Base-by-base conservation (phyloP, 345 rosid species). In the Limnanthes douglasii region DNA sequence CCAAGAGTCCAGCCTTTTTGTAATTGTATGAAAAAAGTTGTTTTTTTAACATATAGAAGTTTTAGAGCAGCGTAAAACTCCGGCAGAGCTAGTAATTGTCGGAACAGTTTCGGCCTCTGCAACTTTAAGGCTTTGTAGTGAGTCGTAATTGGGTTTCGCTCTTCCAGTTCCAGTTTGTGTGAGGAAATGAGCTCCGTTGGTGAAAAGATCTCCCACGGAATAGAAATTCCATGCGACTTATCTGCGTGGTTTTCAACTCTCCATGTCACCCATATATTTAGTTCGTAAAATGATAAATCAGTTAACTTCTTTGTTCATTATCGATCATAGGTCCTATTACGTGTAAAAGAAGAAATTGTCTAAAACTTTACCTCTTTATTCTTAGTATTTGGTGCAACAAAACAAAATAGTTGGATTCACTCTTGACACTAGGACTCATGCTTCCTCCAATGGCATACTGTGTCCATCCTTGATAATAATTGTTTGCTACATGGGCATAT, bases 401-500 rank as follows among this genome's bases (percentile, higher is more conserved):
- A n/a, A 82, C 59, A 26, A 82, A 86, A 23, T 56, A 62, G 53
- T 78, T 81, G 42, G 86, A 51, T 50, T 81, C 76, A 37, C 94
- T 81, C 56, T 72, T 75, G 8, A 78, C 75, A 46, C 75, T 71
- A 5, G 94, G 94, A 29, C 55, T 64, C 73, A 60, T 61, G 59
- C 93, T 86, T 59, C 93, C 93, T 21, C 93, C 85, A 31, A 86
- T 73, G 21, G 93, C 93, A 33, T 82, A 82, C 24, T 73, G 85
- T 16, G 41, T 37, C 97, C 97, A 78, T 27, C 88, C 97, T 23
- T 60, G 77, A 46, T 78, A 82, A 9, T 72, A 59, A 48, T 82
- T 82, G 66, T 82, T 82, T 1, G 57, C 73, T 1, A 77, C 78
- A 25, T 74, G 83, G 1, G 93, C 93, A 19, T 69, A 73, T 36